Conservation (phyloP, 495 filamentous ascomycete species). For the Xylaria nigripes region DNA sequence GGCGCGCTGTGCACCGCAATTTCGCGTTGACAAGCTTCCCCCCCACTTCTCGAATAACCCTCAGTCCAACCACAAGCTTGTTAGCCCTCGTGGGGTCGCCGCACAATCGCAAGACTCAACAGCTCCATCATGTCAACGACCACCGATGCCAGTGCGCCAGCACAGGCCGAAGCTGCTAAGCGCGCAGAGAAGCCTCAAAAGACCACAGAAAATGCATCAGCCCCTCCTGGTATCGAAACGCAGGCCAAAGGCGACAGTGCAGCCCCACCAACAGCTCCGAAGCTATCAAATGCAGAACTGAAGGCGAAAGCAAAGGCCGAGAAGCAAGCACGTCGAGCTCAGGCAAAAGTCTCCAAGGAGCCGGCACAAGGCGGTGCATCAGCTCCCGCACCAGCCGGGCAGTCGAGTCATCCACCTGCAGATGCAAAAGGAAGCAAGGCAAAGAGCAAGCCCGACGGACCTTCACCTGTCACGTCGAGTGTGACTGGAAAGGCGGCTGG, state of each 20-base stretch:
- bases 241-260: constrained; percentile 14
- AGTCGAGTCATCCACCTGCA: constrained; percentile 19
- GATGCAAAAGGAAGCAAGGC: constrained; percentile 34
- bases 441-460: constrained; percentile 44
- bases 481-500: constrained; percentile 23
- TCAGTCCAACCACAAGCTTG: neutral
- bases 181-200: constrained; percentile 28
- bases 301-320: constrained; percentile 75
- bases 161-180: constrained; percentile 2
- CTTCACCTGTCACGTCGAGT: constrained; percentile 23
- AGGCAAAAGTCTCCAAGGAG: constrained; percentile 46
- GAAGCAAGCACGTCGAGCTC: constrained; percentile 63
- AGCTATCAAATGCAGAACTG: constrained; percentile 58
- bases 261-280: constrained; percentile 19
- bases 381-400: constrained; percentile 16
- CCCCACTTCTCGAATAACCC: neutral
- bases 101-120: neutral
- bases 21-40: neutral
- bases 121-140: constrained; percentile 3
- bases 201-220: constrained; percentile 16
- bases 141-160: neutral
- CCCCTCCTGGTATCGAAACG: constrained; percentile 19
- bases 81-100: neutral
- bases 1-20: neutral
- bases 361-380: constrained; percentile 21